Evolutionary conservation across 2,329 filamentous ascomycete genomes (phyloP), one percentile per base, ranked within the genome.

Genomic region (Arthrobotrys entomopaga): DNA sequence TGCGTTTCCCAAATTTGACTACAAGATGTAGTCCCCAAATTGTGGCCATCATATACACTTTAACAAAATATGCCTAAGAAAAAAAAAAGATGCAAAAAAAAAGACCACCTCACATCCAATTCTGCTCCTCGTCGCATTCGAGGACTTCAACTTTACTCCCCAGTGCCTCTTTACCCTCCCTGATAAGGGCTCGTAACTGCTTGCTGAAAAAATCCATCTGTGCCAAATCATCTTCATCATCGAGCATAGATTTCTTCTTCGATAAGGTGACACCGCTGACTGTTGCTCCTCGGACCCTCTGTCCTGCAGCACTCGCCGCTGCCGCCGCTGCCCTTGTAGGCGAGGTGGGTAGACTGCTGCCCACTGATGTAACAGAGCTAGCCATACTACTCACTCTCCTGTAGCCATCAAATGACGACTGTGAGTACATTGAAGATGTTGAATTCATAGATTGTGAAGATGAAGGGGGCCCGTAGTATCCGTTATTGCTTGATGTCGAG

Each of bases 91-190:
- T 26, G 26, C 26, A 13, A 53, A 24, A 26, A 24, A 4, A n/a
- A 26, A 26, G 24, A 26, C 24, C 24, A 26, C 7, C 24, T 53
- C 20, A 72, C 67, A 72, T 72, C 67, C 67, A 70, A 53, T 65
- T 59, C 22, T 56, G 70, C 43, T 64, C 64, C 26, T 79, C 79
- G 1, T 80, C 82, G 42, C 82, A 80, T 24, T 82, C 82, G 43
- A 87, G 85, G 49, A 92, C 85, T 79, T 91, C 88, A 57, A 91
- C 84, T 46, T 84, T 90, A 19, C 90, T 91, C 1, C 90, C 93
- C 16, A 99, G 82, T 1, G 95, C 95, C 81, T 95, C 90, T 78
- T 90, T 90, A 0, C 93, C 95, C 81, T 98, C 90, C 1, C 89
- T 86, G 64, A 99, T 96, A 90, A 99, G 92, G 38, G 89, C 90